These are phyloP conservation scores for Chlamydomonas asymmetrica DNA, from an alignment of 139 green algal species.

Conservation along the genomic window DNA sequence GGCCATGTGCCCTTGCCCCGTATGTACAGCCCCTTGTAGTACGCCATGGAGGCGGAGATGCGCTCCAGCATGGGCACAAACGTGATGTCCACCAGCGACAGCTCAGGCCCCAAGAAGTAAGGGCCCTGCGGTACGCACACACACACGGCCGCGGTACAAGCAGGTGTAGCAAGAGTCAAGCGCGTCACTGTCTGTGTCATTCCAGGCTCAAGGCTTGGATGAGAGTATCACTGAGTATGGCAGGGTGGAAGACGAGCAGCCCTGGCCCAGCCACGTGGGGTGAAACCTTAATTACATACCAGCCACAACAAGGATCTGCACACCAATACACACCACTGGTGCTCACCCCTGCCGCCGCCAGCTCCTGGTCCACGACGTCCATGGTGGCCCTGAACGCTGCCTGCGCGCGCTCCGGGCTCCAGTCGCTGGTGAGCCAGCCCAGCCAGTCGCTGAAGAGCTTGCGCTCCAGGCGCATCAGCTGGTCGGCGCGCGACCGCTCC, in stretches of 20 bases:
- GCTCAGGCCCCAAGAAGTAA: constrained; percentile 85
- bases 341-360: constrained; percentile 50
- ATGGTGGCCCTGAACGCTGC: constrained; percentile 61
- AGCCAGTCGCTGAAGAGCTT: constrained; percentile 78
- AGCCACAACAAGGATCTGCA: too few species aligned
- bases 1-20: constrained; percentile 52
- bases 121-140: constrained; percentile 56
- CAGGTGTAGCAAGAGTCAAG: too few species aligned
- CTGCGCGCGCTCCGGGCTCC: constrained; percentile 42
- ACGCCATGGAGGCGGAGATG: constrained; percentile 65
- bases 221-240: too few species aligned
- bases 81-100: constrained; percentile 80
- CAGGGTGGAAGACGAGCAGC: too few species aligned
- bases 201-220: too few species aligned
- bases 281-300: too few species aligned
- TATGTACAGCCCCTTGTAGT: constrained; percentile 92
- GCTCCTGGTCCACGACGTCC: constrained; percentile 63
- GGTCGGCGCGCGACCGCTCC: constrained; percentile 47
- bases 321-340: too few species aligned
- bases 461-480: constrained; percentile 84
- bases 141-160: neutral
- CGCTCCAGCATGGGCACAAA: constrained; percentile 95
- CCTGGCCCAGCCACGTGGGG: too few species aligned
- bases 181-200: too few species aligned
- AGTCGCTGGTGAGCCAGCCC: constrained; percentile 67